phyloP scores from a whole-genome alignment of 441 rosid genomes.

The Bruguiera hainesii region DNA sequence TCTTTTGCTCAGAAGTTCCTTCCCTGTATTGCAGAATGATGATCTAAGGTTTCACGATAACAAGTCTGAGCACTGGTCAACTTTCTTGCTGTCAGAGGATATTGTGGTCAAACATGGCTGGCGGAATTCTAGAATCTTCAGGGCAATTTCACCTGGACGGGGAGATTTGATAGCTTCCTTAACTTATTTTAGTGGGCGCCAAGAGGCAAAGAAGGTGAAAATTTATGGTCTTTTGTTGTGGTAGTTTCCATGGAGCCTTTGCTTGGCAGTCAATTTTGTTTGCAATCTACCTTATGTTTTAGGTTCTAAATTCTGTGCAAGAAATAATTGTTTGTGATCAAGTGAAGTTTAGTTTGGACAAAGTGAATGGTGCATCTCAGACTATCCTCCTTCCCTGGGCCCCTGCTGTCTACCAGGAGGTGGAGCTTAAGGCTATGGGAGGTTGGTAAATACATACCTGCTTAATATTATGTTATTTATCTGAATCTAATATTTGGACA shows the following conservation, averaged over 20 bases:
- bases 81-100: slow-evolving; percentile 43
- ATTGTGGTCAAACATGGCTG: slow-evolving; percentile 45
- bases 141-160: slow-evolving; percentile 61
- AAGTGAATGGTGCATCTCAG: slow-evolving; percentile 32
- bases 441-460: slow-evolving; percentile 40
- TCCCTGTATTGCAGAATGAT: slow-evolving; percentile 60
- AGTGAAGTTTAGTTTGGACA: slow-evolving; percentile 57
- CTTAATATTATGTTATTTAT: background rate
- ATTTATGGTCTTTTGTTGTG: slow-evolving; percentile 12
- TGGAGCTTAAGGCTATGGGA: slow-evolving; percentile 76
- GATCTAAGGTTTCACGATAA: slow-evolving; percentile 62
- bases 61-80: slow-evolving; percentile 55
- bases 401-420: slow-evolving; percentile 79
- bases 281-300: slow-evolving; percentile 24
- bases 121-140: slow-evolving; percentile 56
- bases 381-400: slow-evolving; percentile 84
- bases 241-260: slow-evolving; percentile 12
- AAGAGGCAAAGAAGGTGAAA: slow-evolving; percentile 60
- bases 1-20: slow-evolving; percentile 26
- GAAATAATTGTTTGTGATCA: slow-evolving; percentile 78
- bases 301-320: slow-evolving; percentile 78
- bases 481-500: background rate
- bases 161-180: slow-evolving; percentile 78
- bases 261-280: background rate
- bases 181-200: slow-evolving; percentile 52